Evolutionary conservation across 768 basidiomycete species (phyloP).

Genomic region (Xerocomellus amylosporus): DNA sequence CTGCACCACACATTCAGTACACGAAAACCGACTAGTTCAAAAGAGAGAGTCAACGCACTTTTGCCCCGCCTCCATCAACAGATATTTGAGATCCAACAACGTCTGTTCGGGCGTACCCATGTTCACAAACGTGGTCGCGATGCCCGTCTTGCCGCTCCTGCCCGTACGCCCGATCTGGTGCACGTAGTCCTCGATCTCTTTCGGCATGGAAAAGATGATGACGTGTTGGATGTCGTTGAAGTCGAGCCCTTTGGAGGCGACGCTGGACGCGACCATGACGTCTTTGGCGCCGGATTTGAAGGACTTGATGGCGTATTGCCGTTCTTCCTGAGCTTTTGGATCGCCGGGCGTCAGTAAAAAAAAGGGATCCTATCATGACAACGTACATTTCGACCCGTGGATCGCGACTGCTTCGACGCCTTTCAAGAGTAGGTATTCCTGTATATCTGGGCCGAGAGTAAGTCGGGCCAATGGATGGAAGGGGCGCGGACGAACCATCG

Average conservation of each 20-base stretch:
- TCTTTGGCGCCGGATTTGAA: slow-evolving; percentile 98
- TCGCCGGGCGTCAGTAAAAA: neutral
- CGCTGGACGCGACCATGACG: slow-evolving; percentile 98
- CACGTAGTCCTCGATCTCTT: slow-evolving; percentile 99
- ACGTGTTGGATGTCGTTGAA: slow-evolving; percentile 99
- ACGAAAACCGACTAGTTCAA: neutral
- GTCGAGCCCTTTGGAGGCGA: slow-evolving; percentile 97
- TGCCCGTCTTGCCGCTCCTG: slow-evolving; percentile 96
- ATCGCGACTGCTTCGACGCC: slow-evolving; percentile 99
- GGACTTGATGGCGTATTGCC: slow-evolving; percentile 97
- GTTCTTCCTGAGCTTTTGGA: slow-evolving; percentile 89
- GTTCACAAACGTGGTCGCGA: slow-evolving; percentile 98
- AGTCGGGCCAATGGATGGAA: neutral
- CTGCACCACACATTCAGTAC: slow-evolving; percentile 36
- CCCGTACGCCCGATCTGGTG: slow-evolving; percentile 99
- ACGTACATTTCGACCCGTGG: slow-evolving; percentile 92
- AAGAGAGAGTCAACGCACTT: slow-evolving; percentile 56
- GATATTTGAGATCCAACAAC: slow-evolving; percentile 91
- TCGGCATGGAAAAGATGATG: slow-evolving; percentile 99
- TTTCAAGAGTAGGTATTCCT: slow-evolving; percentile 94
- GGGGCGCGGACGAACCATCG: slow-evolving; percentile 62
- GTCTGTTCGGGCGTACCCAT: slow-evolving; percentile 98
- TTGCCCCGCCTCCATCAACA: slow-evolving; percentile 96
- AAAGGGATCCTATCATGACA: neutral
- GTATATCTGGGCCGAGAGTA: slow-evolving; percentile 70